Base-by-base conservation (phyloP, 2,329 filamentous ascomycete species). In the Penicillium palitans region DNA sequence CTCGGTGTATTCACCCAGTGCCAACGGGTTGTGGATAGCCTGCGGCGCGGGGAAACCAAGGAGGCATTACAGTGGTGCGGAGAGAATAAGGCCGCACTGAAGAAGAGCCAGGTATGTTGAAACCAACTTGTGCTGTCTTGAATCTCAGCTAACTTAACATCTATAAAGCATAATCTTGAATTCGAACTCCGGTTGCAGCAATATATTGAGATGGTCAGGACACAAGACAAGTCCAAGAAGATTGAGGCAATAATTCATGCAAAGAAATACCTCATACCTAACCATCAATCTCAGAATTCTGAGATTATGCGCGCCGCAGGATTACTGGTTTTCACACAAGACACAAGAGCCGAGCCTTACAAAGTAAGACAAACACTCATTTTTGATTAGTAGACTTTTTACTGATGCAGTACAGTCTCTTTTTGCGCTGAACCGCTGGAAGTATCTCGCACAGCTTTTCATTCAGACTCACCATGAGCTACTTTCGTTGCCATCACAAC, bases 111-210 rank as follows among this genome's bases (percentile, higher is more conserved):
- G 74, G 90, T 90, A 74, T 61, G 85, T 70, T 17, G 21, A 33
- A 13, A 27, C 7, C 19, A 7, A 4, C 3, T 15, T 8, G 2
- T 29, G 55, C 3, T 42, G 19, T 19, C 8, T 24, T 25, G 21
- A 10, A 13, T 21, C 15, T 7, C 12, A 15, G 24, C 41, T 51
- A 37, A 57, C 24, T 19, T 2, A n/a, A 33, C 6, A 25, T 33
- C 44, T 33, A 4, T 52, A 13, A 50, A 91, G 83, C 91, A 88
- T 69, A 90, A 89, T 65, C 83, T 99, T 17, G 95, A 99, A 75
- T 96, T 96, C 70, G 91, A 96, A 81, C 84, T 99, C 44, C 88
- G 95, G 13, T 83, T 96, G 68, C 95, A 99, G 74, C 93, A 98
- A 73, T 98, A 93, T 73, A 93, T 98, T 67, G 95, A 98, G 76